Evolutionary conservation across 257 asterid species (phyloP).

Genomic region (Solanum paucissectum): DNA sequence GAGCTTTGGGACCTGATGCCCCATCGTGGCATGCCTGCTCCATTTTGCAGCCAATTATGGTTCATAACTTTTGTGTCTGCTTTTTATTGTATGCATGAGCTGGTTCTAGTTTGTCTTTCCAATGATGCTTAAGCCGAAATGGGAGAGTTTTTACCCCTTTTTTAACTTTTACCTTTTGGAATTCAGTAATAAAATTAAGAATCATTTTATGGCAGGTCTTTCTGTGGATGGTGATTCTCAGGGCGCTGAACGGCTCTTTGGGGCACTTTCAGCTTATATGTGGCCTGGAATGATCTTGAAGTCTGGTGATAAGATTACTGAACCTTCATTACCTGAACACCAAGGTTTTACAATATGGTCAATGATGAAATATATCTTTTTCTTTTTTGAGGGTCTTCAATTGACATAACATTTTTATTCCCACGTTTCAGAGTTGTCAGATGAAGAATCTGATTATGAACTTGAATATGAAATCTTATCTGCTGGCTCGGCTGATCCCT

Average conservation of each 20-base stretch:
- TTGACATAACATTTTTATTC: not conserved
- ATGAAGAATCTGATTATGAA: slow-evolving; percentile 68
- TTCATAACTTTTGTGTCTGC: not conserved
- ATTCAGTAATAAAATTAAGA: not conserved
- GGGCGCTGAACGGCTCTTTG: slow-evolving; percentile 78
- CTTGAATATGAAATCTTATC: slow-evolving; percentile 69
- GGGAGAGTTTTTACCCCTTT: not conserved
- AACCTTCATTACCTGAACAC: slow-evolving; percentile 64
- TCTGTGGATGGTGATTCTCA: slow-evolving; percentile 78
- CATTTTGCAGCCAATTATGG: not conserved
- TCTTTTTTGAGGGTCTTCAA: not conserved
- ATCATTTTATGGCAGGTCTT: slow-evolving; percentile 20
- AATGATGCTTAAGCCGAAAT: not conserved
- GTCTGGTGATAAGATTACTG: slow-evolving; percentile 73
- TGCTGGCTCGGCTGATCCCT: slow-evolving; percentile 69
- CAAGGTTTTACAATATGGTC: slow-evolving; percentile 37
- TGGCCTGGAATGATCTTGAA: slow-evolving; percentile 97
- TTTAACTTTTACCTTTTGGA: not conserved
- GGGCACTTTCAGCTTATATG: slow-evolving; percentile 91
- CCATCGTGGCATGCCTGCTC: not conserved
- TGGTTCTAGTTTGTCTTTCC: not conserved
- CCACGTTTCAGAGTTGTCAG: slow-evolving; percentile 50
- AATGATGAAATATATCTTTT: not conserved
- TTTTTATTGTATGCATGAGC: not conserved
- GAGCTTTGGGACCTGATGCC: not conserved